phyloP scores from a whole-genome alignment of 179 eudicot genomes.

The Patellifolia procumbens region DNA sequence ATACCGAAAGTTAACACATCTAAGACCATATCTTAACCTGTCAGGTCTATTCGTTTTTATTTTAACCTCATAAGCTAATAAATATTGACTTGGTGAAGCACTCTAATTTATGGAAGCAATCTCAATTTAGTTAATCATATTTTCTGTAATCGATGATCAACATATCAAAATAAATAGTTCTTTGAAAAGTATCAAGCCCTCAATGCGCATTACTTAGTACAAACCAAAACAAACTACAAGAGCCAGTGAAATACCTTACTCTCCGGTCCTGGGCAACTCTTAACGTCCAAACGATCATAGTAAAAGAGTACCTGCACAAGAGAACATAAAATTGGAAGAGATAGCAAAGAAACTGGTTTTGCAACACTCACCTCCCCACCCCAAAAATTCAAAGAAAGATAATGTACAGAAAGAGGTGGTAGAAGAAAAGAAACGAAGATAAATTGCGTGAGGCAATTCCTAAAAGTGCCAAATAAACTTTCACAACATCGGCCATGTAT shows the following conservation, averaged over 20 bases:
- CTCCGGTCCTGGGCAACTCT: slow-evolving; percentile 34
- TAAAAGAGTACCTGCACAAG: slow-evolving; percentile 60
- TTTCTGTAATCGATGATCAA: not conserved
- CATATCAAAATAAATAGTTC: too few relatives aligned
- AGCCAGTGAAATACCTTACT: slow-evolving; percentile 47
- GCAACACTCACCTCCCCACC: not conserved
- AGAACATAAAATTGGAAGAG: slow-evolving; percentile 2
- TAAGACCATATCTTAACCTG: not conserved
- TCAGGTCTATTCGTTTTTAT: not conserved
- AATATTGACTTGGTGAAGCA: not conserved
- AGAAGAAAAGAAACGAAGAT: too few relatives aligned
- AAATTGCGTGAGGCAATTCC: slow-evolving; percentile 12
- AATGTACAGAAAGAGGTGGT: too few relatives aligned
- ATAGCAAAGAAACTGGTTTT: not conserved
- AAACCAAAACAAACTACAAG: too few relatives aligned
- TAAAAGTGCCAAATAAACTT: not conserved
- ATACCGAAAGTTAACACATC: slow-evolving; percentile 8
- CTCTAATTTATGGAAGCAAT: not conserved
- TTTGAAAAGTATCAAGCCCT: too few relatives aligned
- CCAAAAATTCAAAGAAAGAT: too few relatives aligned
- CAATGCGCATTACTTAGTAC: too few relatives aligned
- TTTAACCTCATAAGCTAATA: not conserved
- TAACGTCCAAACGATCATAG: slow-evolving; percentile 50
- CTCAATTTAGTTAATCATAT: not conserved
- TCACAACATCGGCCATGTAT: slow-evolving; percentile 3